Conservation (phyloP, 2,329 filamentous ascomycete genomes). For the Amauroascus niger region DNA sequence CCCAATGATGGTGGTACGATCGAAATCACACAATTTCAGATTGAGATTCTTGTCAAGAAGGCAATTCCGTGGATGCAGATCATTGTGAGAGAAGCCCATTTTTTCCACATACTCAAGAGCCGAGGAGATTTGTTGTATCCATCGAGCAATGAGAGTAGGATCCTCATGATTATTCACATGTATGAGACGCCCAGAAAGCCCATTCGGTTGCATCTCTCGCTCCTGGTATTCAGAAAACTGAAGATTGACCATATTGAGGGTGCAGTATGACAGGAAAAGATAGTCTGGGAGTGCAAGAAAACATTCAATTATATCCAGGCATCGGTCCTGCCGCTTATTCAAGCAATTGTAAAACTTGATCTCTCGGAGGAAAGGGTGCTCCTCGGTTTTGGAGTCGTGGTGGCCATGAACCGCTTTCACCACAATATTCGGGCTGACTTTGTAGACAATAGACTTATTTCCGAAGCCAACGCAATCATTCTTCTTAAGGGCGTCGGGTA, state of each 20-base stretch:
- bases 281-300: neutral
- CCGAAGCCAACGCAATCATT: conserved; percentile 13
- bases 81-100: conserved; percentile 18
- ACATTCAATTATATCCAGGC: neutral
- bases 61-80: conserved; percentile 12
- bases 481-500: neutral
- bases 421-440: conserved; percentile 17
- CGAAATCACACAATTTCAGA: conserved; percentile 16
- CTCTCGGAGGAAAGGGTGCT: neutral
- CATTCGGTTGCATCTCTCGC: conserved; percentile 13
- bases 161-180: conserved; percentile 17
- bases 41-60: conserved; percentile 16
- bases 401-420: conserved; percentile 16
- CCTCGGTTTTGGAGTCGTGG: conserved; percentile 1
- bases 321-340: neutral
- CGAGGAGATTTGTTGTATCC: conserved; percentile 18
- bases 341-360: neutral
- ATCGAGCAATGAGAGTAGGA: conserved; percentile 17
- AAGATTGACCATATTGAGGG: neutral
- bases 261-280: neutral
- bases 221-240: conserved; percentile 10
- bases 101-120: conserved; percentile 19
- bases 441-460: conserved; percentile 12
- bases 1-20: conserved; percentile 17
- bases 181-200: conserved; percentile 10